phyloP scores from a whole-genome alignment of 345 rosid genomes.

The Brassica nigra region DNA sequence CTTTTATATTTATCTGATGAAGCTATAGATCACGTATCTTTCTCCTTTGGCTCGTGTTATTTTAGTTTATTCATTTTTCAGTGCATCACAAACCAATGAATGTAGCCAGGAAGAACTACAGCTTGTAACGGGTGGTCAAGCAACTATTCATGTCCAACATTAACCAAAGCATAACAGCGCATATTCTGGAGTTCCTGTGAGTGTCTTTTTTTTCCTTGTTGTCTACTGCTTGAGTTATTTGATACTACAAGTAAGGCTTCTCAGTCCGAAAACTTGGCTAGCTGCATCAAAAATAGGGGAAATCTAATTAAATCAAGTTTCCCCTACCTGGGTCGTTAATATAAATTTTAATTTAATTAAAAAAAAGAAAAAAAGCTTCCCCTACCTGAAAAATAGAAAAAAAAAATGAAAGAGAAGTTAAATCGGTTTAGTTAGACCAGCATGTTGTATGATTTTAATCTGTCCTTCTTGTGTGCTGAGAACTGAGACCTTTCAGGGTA shows the following conservation, averaged over 20 bases:
- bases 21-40: background rate
- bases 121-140: constrained; percentile 68
- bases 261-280: background rate
- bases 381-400: too few species aligned
- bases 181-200: constrained; percentile 71
- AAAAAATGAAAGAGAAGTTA: too few species aligned
- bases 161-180: constrained; percentile 74
- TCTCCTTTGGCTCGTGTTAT: constrained; percentile 1
- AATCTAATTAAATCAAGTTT: background rate
- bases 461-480: constrained; percentile 4
- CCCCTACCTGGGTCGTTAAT: background rate
- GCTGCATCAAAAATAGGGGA: background rate
- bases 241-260: background rate
- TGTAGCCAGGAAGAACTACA: constrained; percentile 76
- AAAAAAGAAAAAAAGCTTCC: background rate
- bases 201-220: constrained; percentile 17
- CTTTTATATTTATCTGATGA: background rate
- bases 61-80: constrained; percentile 21
- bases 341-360: too few species aligned
- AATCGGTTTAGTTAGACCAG: background rate
- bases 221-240: background rate
- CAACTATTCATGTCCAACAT: constrained; percentile 55
- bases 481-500: constrained; percentile 56
- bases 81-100: constrained; percentile 35
- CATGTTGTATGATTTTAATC: constrained; percentile 2